Conservation (phyloP, 2,329 filamentous ascomycete genomes). For the Raffaelea arxii region DNA sequence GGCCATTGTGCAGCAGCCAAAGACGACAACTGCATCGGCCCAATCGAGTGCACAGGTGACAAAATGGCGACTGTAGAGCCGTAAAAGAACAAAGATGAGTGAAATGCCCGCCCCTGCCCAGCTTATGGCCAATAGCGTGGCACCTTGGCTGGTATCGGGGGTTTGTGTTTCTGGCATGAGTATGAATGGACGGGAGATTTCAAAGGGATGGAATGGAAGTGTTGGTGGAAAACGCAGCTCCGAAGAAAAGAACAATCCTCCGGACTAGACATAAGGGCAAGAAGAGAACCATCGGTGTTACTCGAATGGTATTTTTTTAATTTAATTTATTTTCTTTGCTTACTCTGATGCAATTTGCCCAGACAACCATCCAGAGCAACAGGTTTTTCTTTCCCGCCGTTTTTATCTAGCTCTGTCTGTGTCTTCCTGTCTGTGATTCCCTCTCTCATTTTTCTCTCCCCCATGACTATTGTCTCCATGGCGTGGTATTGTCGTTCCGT, state of each 20-base stretch:
- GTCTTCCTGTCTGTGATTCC: background rate
- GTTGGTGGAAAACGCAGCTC: too few species aligned
- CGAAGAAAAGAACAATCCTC: too few species aligned
- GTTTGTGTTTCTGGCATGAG: background rate
- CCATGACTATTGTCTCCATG: too few species aligned
- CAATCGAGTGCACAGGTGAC: background rate
- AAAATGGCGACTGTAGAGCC: background rate
- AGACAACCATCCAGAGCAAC: background rate
- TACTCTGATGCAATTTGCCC: too few species aligned
- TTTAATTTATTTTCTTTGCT: too few species aligned
- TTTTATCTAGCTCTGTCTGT: too few species aligned
- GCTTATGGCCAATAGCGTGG: background rate
- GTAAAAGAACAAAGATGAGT: background rate
- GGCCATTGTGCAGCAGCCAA: constrained; percentile 2
- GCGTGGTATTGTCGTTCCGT: too few species aligned
- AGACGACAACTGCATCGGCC: background rate
- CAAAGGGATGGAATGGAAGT: too few species aligned
- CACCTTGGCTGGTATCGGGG: background rate
- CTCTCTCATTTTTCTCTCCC: background rate
- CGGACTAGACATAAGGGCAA: background rate
- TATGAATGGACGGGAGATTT: too few species aligned
- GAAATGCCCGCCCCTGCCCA: background rate
- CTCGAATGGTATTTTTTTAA: too few species aligned
- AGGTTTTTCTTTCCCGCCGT: too few species aligned
- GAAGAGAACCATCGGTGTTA: background rate